Base-by-base conservation (phyloP, 495 filamentous ascomycete species). In the Aspergillus asperescens region DNA sequence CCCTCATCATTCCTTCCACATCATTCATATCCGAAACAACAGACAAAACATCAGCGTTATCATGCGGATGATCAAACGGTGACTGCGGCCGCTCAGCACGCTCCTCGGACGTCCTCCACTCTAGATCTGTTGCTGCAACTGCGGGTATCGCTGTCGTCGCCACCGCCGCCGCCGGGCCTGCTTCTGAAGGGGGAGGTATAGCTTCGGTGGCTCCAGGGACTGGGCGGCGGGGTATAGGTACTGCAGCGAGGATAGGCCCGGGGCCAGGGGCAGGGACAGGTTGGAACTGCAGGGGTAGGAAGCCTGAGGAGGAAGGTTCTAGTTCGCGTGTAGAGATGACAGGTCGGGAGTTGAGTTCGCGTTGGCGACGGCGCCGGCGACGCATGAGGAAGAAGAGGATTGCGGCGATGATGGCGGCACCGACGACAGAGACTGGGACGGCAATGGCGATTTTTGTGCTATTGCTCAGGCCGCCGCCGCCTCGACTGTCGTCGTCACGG, bases 361-460 rank as follows among this genome's bases (percentile, higher is more conserved):
- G 37, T 38, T 54, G 32, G 42, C 51, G 61, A 3, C 59, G 62
- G 6, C 56, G n/a, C n/a, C n/a, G 54, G 1, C 62, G 57, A 13
- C 61, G 62, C 3, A 63, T 54, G 9, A 60, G 7, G 28, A 66
- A 37, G 59, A 70, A 64, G 54, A 65, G 18, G 3, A 71, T 23
- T 7, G 50, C 61, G 22, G 48, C 34, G 40, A 74, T 50, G 23
- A 64, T 44, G 4, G 59, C 42, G 7, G 63, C 48, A 3, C 69
- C 71, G 20, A 68, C 54, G 12, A 74, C 48, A 20, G 67, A 50
- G 31, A 74, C 51, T 12, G 71, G 71, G 18, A 74, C 45, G 22
- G 68, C 69, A 37, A 74, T 72, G 38, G 69, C 69, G 31, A 74
- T 50, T 43, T 66, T 71, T 22, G 56, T 71, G 19, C 39, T 62